phyloP scores from a whole-genome alignment of 371 early-diverging fungal genomes.

The Rhizomucor miehei region DNA sequence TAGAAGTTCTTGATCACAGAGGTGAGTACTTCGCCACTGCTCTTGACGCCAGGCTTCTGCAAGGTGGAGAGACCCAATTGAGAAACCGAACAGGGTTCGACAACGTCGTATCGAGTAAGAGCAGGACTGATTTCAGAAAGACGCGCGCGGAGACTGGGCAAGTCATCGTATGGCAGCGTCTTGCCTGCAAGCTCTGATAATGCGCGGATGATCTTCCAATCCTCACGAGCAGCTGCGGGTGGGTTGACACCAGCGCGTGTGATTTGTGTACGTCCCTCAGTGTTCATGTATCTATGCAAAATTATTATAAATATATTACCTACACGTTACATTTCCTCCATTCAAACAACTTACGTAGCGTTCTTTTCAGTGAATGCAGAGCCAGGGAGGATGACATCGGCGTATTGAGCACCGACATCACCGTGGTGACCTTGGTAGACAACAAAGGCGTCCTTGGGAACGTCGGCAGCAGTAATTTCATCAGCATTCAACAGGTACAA shows the following conservation, averaged over 20 bases:
- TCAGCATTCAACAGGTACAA: slow-evolving; percentile 94
- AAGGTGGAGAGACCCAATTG: slow-evolving; percentile 64
- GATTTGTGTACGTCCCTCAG: slow-evolving; percentile 92
- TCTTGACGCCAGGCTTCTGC: slow-evolving; percentile 40
- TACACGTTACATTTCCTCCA: not conserved
- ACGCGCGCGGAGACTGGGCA: slow-evolving; percentile 78
- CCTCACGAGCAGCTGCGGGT: slow-evolving; percentile 92
- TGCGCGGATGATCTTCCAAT: slow-evolving; percentile 98
- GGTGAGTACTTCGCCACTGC: slow-evolving; percentile 43
- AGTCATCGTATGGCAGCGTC: slow-evolving; percentile 88
- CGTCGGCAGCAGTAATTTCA: slow-evolving; percentile 68
- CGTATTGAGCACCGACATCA: slow-evolving; percentile 92
- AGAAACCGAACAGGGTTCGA: slow-evolving; percentile 59
- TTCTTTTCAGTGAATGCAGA: slow-evolving; percentile 97
- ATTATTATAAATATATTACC: not conserved
- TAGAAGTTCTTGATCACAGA: slow-evolving; percentile 87
- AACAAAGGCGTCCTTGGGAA: slow-evolving; percentile 92
- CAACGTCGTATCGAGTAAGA: slow-evolving; percentile 71
- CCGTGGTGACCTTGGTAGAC: slow-evolving; percentile 99
- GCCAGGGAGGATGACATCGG: slow-evolving; percentile 95
- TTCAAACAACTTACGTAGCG: slow-evolving; percentile 64
- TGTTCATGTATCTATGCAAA: slow-evolving; percentile 65
- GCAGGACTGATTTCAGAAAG: slow-evolving; percentile 85
- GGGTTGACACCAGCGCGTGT: slow-evolving; percentile 92
- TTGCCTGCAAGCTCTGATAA: slow-evolving; percentile 88